Base-by-base conservation (phyloP, 495 filamentous ascomycete genomes). In the Xeromyces bisporus region DNA sequence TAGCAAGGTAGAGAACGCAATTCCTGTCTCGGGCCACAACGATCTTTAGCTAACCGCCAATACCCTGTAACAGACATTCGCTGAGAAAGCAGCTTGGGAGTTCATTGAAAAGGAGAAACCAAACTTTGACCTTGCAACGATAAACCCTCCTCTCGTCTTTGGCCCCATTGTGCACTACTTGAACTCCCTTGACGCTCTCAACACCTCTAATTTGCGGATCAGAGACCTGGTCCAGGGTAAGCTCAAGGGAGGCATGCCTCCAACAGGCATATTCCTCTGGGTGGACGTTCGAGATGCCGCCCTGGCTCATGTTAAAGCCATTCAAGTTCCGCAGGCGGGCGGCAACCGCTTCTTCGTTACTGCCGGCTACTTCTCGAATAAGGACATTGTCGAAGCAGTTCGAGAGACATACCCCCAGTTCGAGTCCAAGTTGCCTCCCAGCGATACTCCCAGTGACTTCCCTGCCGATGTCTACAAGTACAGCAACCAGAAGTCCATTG, bases 101-200 rank as follows among this genome's bases (percentile, higher is more conserved):
- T 85, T 85, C 43, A 55, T 84, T 3, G 71, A 80, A 51, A 71
- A 75, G 28, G 75, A 82, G 50, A 80, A 82, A 51, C 80, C 77
- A 0, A 73, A 71, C 42, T 89, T 89, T 42, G 67, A 73, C 23
- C 39, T 96, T 26, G 62, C 70, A 6, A 91, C 82, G 0, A 65
- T 86, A 42, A 73, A 73, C 42, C 65, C 65, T 30, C 76, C 80
- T 0, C 49, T 81, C n/a, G 76, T 86, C 2, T 52, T 76, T 9
- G 81, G 81, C 0, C 81, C 81, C 0, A 60, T 85, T 9, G 62
- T 72, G 28, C 63, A 67, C 39, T 72, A 73, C 35, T 51, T 80
- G 24, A 75, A 76, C 39, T 67, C 55, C n/a, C 56, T 83, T 6
- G 68, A 77, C 18, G 54, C 58, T 9, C 52, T 82, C 18, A 84